Evolutionary conservation across 192 early-diverging fungal genomes (phyloP), one percentile per base, ranked within the genome.

Genomic region (Gaertneriomyces sp.): DNA sequence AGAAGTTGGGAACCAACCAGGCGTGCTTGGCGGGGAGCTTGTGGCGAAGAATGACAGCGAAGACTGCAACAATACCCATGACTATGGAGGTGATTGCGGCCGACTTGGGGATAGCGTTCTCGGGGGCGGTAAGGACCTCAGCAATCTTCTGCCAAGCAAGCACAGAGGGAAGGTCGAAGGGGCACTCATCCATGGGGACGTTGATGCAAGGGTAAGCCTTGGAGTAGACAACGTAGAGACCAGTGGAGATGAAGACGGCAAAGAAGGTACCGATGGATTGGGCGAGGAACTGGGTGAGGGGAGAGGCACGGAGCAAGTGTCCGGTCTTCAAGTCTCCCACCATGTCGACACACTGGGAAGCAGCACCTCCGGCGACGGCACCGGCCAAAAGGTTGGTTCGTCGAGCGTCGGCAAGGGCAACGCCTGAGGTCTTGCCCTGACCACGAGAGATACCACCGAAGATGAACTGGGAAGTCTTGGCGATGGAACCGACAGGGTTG

Each of bases 301-400:
- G 92, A 0, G 89, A 90, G 10, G 92, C 92, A 39, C 82, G 81
- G 46, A 94, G 78, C 25, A 94, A 49, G 59, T 94, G 90, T 6
- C 92, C 92, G 6, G 92, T 94, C 62, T 94, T 94, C 44, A 94
- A 71, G 70, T 94, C 92, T 65, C 85, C 82, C 81, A 89, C 88
- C 67, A 90, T 74, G 58, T 91, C 90, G 61, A 85, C 88, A 9
- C 85, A 81, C 69, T 87, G 83, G 40, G 72, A 64, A 63, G 85
- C 81, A 44, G 77, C 89, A 16, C 88, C 86, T 60, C 89, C 89
- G 12, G 91, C 89, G 55, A 92, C 85, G 7, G 87, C 84, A 47
- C 91, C 91, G 20, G 88, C 86, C 55, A 91, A 81, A 66, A 93
- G 61, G 77, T 93, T 91, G 56, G 83, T 86, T 67, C 70, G 77